These are phyloP conservation scores for Xylariaceae sp. DNA, from an alignment of 2,329 filamentous ascomycete species.

Conservation along the genomic window DNA sequence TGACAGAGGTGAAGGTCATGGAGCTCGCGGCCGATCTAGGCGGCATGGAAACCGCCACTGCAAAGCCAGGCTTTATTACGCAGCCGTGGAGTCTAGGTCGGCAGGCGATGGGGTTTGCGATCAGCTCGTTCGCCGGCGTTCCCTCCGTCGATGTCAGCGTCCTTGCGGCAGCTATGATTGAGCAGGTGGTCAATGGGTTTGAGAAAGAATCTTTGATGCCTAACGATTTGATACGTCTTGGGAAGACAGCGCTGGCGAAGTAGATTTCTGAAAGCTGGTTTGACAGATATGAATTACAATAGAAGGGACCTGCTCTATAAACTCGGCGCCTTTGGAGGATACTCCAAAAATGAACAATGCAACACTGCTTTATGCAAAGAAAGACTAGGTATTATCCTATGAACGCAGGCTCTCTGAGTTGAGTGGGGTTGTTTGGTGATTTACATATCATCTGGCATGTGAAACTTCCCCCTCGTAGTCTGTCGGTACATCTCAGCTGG, in stretches of 20 bases:
- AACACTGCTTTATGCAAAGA: too few species aligned
- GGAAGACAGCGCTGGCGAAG: background rate
- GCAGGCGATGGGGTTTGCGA: constrained; percentile 18
- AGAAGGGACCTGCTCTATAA: too few species aligned
- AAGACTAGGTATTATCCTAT: too few species aligned
- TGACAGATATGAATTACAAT: too few species aligned
- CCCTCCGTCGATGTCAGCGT: constrained; percentile 35
- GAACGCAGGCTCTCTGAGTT: too few species aligned
- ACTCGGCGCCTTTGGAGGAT: too few species aligned
- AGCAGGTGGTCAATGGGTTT: constrained; percentile 43
- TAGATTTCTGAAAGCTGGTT: too few species aligned
- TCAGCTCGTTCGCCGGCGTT: constrained; percentile 26
- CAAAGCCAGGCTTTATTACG: constrained; percentile 42
- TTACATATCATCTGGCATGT: too few species aligned
- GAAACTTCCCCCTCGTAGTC: too few species aligned
- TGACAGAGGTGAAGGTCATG: constrained; percentile 43
- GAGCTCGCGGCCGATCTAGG: constrained; percentile 37
- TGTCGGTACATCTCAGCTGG: too few species aligned
- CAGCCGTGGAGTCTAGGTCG: constrained; percentile 23
- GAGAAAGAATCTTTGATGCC: constrained; percentile 43
- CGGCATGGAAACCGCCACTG: constrained; percentile 37
- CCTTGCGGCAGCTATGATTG: constrained; percentile 40
- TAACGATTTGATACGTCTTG: constrained; percentile 35
- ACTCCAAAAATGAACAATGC: too few species aligned
- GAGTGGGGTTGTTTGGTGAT: too few species aligned